Conservation (phyloP, 305 asterid genomes). For the Fraxinus xanthoxyloides region DNA sequence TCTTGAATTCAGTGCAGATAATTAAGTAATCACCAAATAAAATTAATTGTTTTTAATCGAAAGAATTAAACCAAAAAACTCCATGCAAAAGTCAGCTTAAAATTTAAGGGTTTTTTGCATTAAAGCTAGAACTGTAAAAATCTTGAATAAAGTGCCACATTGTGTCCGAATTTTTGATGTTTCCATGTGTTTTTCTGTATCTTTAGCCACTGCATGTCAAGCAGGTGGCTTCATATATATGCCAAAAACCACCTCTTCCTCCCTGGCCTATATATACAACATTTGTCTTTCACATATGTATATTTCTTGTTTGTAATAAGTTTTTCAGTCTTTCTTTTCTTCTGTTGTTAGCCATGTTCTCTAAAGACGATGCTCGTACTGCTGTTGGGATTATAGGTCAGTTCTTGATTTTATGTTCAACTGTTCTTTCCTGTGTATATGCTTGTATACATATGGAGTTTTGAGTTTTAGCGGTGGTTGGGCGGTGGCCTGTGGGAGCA, state of each 20-base stretch:
- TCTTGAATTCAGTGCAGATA: neutral
- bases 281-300: neutral
- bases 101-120: neutral
- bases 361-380: conserved; percentile 23
- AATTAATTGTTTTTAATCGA: neutral
- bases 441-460: neutral
- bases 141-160: conserved; percentile 32
- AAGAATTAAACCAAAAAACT: neutral
- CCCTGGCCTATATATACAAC: conserved; percentile 14
- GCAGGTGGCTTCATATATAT: neutral
- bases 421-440: neutral
- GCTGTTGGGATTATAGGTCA: conserved; percentile 41
- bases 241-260: conserved; percentile 13
- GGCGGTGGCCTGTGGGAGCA: neutral
- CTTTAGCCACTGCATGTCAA: conserved; percentile 21
- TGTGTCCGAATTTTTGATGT: neutral
- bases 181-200: neutral
- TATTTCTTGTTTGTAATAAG: neutral
- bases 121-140: neutral
- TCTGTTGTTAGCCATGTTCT: conserved; percentile 12
- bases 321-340: neutral
- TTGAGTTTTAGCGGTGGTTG: neutral
- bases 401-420: neutral
- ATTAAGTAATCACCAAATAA: neutral
- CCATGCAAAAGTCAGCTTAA: neutral